Evolutionary conservation across 306 rosid species (phyloP).

Genomic region (Fagus crenata): DNA sequence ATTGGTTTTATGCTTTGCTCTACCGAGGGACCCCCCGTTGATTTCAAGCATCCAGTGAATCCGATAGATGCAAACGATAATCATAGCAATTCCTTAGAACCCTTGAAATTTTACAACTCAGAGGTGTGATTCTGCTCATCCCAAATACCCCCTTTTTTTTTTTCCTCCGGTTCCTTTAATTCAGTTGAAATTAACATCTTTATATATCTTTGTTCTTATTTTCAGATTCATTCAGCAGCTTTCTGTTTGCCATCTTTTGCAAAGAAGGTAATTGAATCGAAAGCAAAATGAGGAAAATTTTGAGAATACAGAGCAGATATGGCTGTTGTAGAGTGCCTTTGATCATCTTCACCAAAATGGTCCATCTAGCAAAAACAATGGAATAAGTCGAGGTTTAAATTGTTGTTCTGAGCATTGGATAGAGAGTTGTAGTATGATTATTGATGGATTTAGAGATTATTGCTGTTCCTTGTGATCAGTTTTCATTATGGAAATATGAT

Average conservation of each 20-base stretch:
- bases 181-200: slow-evolving; percentile 11
- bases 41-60: slow-evolving; percentile 92
- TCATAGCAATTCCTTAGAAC: slow-evolving; percentile 38
- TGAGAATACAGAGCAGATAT: slow-evolving; percentile 17
- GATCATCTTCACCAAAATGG: slow-evolving; percentile 24
- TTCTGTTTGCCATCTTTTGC: slow-evolving; percentile 98
- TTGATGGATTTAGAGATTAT: slow-evolving; percentile 25
- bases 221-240: slow-evolving; percentile 87
- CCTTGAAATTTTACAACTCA: slow-evolving; percentile 85
- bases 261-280: slow-evolving; percentile 67
- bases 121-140: slow-evolving; percentile 56
- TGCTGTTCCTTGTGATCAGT: slow-evolving; percentile 18
- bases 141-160: background rate
- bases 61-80: slow-evolving; percentile 54
- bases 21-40: slow-evolving; percentile 89
- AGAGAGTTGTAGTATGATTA: slow-evolving; percentile 42
- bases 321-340: slow-evolving; percentile 25
- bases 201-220: slow-evolving; percentile 4
- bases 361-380: slow-evolving; percentile 36
- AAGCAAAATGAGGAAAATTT: slow-evolving; percentile 44
- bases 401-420: slow-evolving; percentile 37
- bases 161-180: background rate
- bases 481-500: slow-evolving; percentile 17
- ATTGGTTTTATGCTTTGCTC: slow-evolving; percentile 99
- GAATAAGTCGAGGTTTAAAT: slow-evolving; percentile 48